phyloP scores from a whole-genome alignment of 2,329 filamentous ascomycete genomes.

The Ophiostoma ulmi region DNA sequence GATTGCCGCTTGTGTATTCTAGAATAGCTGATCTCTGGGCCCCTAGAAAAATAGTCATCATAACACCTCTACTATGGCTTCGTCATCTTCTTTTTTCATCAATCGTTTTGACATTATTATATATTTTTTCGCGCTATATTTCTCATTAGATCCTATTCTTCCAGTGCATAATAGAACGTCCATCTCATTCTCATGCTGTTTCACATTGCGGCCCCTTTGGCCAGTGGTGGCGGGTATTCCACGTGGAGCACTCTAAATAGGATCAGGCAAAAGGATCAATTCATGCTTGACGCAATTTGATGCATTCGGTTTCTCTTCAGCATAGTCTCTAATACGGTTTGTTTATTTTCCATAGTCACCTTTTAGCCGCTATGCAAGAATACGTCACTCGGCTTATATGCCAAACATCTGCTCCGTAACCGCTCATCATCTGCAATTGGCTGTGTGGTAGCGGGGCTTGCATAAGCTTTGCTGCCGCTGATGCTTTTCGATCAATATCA shows the following conservation, averaged over 20 bases:
- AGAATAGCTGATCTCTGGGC: neutral
- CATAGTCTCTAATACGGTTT: neutral
- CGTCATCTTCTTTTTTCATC: neutral
- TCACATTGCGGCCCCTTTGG: neutral
- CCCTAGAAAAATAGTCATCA: neutral
- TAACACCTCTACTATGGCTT: neutral
- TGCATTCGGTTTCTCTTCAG: neutral
- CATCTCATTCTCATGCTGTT: neutral
- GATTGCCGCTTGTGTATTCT: constrained; percentile 7
- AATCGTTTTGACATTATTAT: neutral
- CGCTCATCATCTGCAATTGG: neutral
- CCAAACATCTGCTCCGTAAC: neutral
- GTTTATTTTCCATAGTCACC: neutral
- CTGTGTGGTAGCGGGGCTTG: neutral
- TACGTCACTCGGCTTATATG: neutral
- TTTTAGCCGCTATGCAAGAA: neutral
- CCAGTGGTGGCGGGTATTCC: neutral
- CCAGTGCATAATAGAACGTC: neutral
- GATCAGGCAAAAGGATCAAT: neutral
- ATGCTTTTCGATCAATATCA: neutral
- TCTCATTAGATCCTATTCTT: neutral
- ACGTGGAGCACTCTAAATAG: constrained; percentile 13
- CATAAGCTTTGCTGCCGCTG: neutral
- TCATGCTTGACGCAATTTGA: neutral
- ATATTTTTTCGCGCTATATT: neutral